Base-by-base conservation (phyloP, 106 monocot species). In the Platanthera zijinensis region DNA sequence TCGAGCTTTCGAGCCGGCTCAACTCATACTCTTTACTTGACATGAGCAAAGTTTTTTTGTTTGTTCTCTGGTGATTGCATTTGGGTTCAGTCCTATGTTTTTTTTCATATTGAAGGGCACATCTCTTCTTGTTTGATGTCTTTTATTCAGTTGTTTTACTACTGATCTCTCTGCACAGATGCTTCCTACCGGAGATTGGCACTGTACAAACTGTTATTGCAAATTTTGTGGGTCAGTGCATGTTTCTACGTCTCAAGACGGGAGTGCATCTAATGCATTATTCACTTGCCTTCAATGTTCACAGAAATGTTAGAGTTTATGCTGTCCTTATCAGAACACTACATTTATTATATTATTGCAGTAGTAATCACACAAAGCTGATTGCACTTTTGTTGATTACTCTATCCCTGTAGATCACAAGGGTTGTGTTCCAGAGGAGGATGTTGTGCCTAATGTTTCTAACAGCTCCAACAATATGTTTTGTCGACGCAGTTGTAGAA, bases 121-220 rank as follows among this genome's bases (percentile, higher is more conserved):
- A 46, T 48, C n/a, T 18, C 10, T 76, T 66, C 17, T 32, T 10
- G 3, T 9, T 22, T 47, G 12, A 4, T 5, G 15, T 45, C 57
- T 52, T 57, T 32, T 54, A 46, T 57, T 14, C 32, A 8, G 39
- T 62, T 82, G 1, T 66, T 32, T 66, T 30, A 28, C 50, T 30
- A 22, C 14, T 12, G 7, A 50, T 52, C 50, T 72, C 8, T 63
- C 7, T 85, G 72, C 83, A 48, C 87, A 96, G 96, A 82, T 81
- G 84, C 89, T 87, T 80, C 95, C 95, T 74, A 62, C 85, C 52
- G 96, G 90, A 76, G 89, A 97, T 74, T 91, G 90, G 90, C 83
- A 84, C 71, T 91, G 90, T 73, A 68, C 79, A 18, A 84, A 92
- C 71, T 99, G 99, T 80, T 84, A 84, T 12, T 99, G 99, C 83